Evolutionary conservation across 768 basidiomycete genomes (phyloP).

Genomic region (Tylopilus cervinicoccineus): DNA sequence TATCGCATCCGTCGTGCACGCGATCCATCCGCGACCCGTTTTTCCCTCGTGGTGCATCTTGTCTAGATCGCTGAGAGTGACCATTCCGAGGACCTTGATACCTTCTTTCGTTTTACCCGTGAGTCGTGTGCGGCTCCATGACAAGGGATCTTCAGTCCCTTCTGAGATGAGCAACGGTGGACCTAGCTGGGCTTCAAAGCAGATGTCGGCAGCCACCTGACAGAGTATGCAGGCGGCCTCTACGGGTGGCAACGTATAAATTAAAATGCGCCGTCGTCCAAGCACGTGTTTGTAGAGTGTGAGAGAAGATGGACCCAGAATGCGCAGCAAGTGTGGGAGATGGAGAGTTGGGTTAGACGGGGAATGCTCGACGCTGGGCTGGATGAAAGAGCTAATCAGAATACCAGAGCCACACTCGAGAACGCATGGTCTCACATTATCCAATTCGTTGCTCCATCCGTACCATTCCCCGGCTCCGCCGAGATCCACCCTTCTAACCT

Average conservation of each 20-base stretch:
- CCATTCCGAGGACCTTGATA: slow-evolving; percentile 71
- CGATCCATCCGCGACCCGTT: slow-evolving; percentile 74
- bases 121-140: slow-evolving; percentile 30
- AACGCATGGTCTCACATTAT: slow-evolving; percentile 37
- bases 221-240: slow-evolving; percentile 74
- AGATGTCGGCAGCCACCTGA: slow-evolving; percentile 58
- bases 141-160: slow-evolving; percentile 22
- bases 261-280: slow-evolving; percentile 68
- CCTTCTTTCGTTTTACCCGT: slow-evolving; percentile 45
- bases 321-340: slow-evolving; percentile 69
- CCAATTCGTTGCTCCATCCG: slow-evolving; percentile 67
- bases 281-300: slow-evolving; percentile 80
- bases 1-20: slow-evolving; percentile 83
- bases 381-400: slow-evolving; percentile 14
- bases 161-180: slow-evolving; percentile 19
- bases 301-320: slow-evolving; percentile 73
- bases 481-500: slow-evolving; percentile 45
- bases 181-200: slow-evolving; percentile 44
- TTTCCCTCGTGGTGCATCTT: slow-evolving; percentile 52
- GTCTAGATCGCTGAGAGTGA: slow-evolving; percentile 72
- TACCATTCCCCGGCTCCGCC: slow-evolving; percentile 58
- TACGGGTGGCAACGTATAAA: slow-evolving; percentile 77
- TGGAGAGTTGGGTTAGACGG: slow-evolving; percentile 56
- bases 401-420: background rate
- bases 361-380: slow-evolving; percentile 23